These are phyloP conservation scores for Oxyria digyna DNA, from an alignment of 148 eudicot species.

Conservation along the genomic window DNA sequence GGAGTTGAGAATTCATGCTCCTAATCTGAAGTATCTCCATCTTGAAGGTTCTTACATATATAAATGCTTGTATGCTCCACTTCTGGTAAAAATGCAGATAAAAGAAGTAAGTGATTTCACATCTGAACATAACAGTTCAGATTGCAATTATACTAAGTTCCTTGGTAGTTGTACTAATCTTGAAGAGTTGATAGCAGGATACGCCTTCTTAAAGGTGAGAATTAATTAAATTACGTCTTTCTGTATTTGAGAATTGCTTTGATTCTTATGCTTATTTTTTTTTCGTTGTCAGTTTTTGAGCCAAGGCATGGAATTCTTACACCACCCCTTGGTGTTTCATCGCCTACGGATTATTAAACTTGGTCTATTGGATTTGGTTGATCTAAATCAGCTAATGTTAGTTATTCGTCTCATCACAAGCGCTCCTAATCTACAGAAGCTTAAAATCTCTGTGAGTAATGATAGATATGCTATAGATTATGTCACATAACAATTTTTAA, in stretches of 20 bases:
- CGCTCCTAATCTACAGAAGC: slow-evolving; percentile 67
- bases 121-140: slow-evolving; percentile 16
- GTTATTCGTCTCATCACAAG: slow-evolving; percentile 32
- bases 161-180: slow-evolving; percentile 32
- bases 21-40: slow-evolving; percentile 44
- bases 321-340: slow-evolving; percentile 25
- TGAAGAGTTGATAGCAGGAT: slow-evolving; percentile 41
- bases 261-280: background rate
- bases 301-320: slow-evolving; percentile 48
- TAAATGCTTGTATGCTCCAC: slow-evolving; percentile 36
- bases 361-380: slow-evolving; percentile 67
- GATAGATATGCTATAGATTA: background rate
- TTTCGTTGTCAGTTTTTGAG: slow-evolving; percentile 56
- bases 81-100: slow-evolving; percentile 31
- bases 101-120: slow-evolving; percentile 49
- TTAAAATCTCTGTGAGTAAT: slow-evolving; percentile 25
- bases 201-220: slow-evolving; percentile 60
- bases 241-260: background rate
- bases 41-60: slow-evolving; percentile 31
- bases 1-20: slow-evolving; percentile 46
- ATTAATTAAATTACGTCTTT: background rate
- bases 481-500: background rate
- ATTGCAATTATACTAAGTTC: background rate
- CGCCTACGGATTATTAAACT: slow-evolving; percentile 50
- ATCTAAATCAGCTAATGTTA: slow-evolving; percentile 58